Conservation (phyloP, 257 asterid genomes). For the Capsicum chinense region DNA sequence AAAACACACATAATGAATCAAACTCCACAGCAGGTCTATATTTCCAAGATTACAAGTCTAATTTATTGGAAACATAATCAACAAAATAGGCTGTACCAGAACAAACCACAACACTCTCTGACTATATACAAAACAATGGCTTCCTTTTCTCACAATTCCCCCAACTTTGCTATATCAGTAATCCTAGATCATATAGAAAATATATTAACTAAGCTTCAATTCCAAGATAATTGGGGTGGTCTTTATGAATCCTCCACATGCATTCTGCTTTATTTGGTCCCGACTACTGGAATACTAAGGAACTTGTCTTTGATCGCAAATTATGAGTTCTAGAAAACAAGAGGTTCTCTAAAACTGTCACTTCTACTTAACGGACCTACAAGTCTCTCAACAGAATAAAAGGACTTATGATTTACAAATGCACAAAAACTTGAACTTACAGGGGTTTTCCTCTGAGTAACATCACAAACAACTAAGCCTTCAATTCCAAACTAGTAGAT, state of each 20-base stretch:
- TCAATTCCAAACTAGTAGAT: not conserved
- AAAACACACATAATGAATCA: constrained; percentile 26
- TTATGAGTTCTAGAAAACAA: not conserved
- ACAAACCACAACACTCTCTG: not conserved
- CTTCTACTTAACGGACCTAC: not conserved
- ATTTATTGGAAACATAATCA: not conserved
- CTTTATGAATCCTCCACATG: not conserved
- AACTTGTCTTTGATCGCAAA: not conserved
- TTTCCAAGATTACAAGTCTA: not conserved
- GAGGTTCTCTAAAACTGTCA: not conserved
- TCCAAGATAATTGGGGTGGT: too few relatives aligned
- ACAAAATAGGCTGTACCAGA: not conserved
- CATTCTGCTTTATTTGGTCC: not conserved
- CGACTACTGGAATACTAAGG: not conserved
- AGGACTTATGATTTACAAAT: not conserved
- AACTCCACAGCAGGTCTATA: not conserved
- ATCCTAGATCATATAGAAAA: not conserved
- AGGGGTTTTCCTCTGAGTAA: constrained; percentile 96
- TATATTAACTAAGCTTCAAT: not conserved
- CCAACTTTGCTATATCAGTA: not conserved
- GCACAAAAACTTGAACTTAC: constrained; percentile 31
- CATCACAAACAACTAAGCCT: constrained; percentile 53
- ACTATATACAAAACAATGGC: not conserved
- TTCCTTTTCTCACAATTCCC: not conserved
- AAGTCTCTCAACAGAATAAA: not conserved